Conservation (phyloP, 805 yeast species). For the Candida maesae region DNA sequence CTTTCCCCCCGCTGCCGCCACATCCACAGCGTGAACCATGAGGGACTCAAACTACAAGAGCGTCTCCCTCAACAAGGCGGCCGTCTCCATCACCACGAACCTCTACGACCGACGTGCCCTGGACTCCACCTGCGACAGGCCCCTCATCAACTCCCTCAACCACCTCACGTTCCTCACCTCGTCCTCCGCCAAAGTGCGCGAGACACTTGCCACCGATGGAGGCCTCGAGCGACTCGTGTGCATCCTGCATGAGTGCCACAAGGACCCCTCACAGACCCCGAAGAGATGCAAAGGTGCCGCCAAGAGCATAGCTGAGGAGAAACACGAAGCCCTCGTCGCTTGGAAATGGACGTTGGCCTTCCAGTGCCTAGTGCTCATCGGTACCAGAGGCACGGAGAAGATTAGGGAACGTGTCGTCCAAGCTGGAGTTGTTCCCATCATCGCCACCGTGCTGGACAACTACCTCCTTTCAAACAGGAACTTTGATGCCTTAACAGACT, state of each 20-base stretch:
- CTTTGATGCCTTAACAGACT: conserved; percentile 28
- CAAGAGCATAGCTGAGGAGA: conserved; percentile 31
- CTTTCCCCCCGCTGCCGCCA: too few species aligned
- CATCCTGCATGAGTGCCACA: conserved; percentile 71
- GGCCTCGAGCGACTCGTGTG: conserved; percentile 86
- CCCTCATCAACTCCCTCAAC: conserved; percentile 86
- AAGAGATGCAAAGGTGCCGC: conserved; percentile 4
- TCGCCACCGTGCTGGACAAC: conserved; percentile 90
- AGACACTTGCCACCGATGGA: conserved; percentile 84
- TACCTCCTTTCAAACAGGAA: conserved; percentile 46
- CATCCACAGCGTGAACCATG: conserved; percentile 43
- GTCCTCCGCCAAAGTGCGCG: conserved; percentile 84
- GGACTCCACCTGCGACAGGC: conserved; percentile 85
- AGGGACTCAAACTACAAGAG: conserved; percentile 86
- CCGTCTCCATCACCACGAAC: conserved; percentile 85
- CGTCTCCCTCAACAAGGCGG: conserved; percentile 77
- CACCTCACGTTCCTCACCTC: conserved; percentile 86
- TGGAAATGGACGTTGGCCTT: conserved; percentile 98
- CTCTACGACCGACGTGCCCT: conserved; percentile 90
- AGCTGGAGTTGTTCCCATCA: conserved; percentile 87
- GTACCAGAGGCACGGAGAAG: conserved; percentile 87
- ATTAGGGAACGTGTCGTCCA: conserved; percentile 83
- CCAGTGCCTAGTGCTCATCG: conserved; percentile 87
- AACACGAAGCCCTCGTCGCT: conserved; percentile 54
- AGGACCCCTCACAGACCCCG: conserved; percentile 2